These are phyloP conservation scores for Eutrema japonicum DNA, from an alignment of 345 rosid species.

Conservation along the genomic window DNA sequence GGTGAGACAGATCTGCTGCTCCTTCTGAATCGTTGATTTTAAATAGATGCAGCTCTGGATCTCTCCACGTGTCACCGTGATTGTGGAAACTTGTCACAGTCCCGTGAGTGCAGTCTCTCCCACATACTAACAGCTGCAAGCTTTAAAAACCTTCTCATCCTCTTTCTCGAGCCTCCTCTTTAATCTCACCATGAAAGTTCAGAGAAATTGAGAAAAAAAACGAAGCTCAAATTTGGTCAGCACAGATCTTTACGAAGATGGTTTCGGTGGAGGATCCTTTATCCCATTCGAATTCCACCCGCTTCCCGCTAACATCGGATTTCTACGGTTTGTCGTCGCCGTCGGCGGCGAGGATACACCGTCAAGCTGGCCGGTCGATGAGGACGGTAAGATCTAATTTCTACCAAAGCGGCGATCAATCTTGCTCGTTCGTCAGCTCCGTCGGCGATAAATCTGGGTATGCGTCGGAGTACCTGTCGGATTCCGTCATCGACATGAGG, in stretches of 20 bases:
- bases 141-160: conserved; percentile 30
- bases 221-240: background rate
- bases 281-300: conserved; percentile 57
- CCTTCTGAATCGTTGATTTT: conserved; percentile 36
- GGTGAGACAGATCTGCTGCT: conserved; percentile 31
- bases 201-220: background rate
- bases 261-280: conserved; percentile 74
- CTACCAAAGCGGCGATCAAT: conserved; percentile 52
- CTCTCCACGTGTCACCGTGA: conserved; percentile 29
- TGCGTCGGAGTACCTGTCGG: conserved; percentile 75
- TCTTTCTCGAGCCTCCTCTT: conserved; percentile 16
- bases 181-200: conserved; percentile 39
- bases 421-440: conserved; percentile 54
- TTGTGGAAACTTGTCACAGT: conserved; percentile 17
- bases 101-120: conserved; percentile 38
- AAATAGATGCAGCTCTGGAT: background rate
- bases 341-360: conserved; percentile 54
- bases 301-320: conserved; percentile 60
- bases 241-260: conserved; percentile 44
- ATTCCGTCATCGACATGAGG: conserved; percentile 84
- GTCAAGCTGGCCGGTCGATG: conserved; percentile 84
- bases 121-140: conserved; percentile 42
- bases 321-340: conserved; percentile 46
- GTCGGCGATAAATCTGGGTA: conserved; percentile 50
- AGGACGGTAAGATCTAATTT: conserved; percentile 78